Conservation (phyloP, 2,329 filamentous ascomycete genomes). For the Colletotrichum graminicola region DNA sequence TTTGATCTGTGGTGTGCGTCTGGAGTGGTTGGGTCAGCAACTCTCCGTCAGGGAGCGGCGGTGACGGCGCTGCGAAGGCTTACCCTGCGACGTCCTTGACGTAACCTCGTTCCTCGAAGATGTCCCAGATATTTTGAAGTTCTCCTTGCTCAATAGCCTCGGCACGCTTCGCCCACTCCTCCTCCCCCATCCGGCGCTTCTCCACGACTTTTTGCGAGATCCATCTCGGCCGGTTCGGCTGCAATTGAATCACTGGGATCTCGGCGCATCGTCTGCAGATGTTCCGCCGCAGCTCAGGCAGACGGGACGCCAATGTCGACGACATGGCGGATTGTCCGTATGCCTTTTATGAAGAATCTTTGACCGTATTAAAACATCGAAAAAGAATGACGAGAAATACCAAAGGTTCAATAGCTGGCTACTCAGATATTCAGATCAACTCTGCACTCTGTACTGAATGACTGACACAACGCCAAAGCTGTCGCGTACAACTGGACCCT, state of each 20-base stretch:
- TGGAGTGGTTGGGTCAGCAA: conserved; percentile 43
- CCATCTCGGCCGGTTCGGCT: conserved; percentile 49
- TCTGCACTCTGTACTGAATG: conserved; percentile 9
- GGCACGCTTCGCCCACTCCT: conserved; percentile 63
- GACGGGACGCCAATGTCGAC: conserved; percentile 35
- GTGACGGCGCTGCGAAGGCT: conserved; percentile 23
- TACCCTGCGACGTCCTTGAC: conserved; percentile 83
- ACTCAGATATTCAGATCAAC: conserved; percentile 1
- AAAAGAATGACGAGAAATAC: conserved; percentile 8
- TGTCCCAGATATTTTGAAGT: conserved; percentile 67
- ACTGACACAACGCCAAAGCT: conserved; percentile 14
- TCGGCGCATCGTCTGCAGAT: conserved; percentile 39
- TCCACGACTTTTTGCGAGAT: conserved; percentile 57
- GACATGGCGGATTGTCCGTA: conserved; percentile 25
- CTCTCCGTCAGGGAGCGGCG: neutral
- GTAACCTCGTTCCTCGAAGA: conserved; percentile 78
- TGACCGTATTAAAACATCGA: conserved; percentile 4
- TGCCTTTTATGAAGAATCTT: neutral
- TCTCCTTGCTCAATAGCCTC: conserved; percentile 63
- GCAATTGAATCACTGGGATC: conserved; percentile 30
- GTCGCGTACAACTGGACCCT: conserved; percentile 13
- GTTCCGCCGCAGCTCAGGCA: conserved; percentile 29
- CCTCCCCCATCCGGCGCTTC: conserved; percentile 58
- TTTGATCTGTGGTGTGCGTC: conserved; percentile 66
- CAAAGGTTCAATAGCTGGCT: neutral